Evolutionary conservation across 2,329 filamentous ascomycete genomes (phyloP), one percentile per base, ranked within the genome.

Genomic region (Neopestalotiopsis sp.): DNA sequence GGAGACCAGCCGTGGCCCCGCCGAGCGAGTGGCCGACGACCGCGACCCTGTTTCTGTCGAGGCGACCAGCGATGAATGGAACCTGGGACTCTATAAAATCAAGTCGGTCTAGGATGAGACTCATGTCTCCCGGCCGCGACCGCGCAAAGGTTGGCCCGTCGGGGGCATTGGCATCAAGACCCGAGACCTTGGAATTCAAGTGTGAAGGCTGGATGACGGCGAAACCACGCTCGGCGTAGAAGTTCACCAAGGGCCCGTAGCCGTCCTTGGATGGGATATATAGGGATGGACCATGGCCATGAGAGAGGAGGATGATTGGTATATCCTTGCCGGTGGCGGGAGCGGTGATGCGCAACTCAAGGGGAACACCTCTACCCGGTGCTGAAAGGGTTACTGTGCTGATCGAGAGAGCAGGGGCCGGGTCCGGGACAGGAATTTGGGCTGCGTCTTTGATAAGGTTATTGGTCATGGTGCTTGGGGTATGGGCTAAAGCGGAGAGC

Each of bases 141-240:
- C 77, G 72, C 75, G 78, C 79, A 68, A 76, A 78, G 61, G 78
- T 70, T 53, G 75, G 74, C 20, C 10, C 14, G 42, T 30, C 42
- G 10, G 74, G 74, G 28, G 70, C 71, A 38, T 68, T 67, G 10
- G 69, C 56, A 0, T 69, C 30, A 3, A 81, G 69, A 9, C 68
- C 71, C 2, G 81, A 74, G 2, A 76, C 77, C 53, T 72, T 71
- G 28, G 81, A 83, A 65, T 75, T 78, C 2, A 83, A 73, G 70
- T 83, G 81, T 2, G 81, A 83, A 3, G 82, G 82, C 68, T 84
- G 81, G 12, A 84, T 73, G 4, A 84, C 82, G 0, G 76, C 80
- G 71, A 83, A 83, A 66, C 81, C 82, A 61, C 81, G 81, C 20
- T 78, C 74, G 5, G 81, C 81, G 76, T 78, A 83, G 75, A 83